phyloP scores from a whole-genome alignment of 805 yeast genomes.

The Yarrowia sp. region DNA sequence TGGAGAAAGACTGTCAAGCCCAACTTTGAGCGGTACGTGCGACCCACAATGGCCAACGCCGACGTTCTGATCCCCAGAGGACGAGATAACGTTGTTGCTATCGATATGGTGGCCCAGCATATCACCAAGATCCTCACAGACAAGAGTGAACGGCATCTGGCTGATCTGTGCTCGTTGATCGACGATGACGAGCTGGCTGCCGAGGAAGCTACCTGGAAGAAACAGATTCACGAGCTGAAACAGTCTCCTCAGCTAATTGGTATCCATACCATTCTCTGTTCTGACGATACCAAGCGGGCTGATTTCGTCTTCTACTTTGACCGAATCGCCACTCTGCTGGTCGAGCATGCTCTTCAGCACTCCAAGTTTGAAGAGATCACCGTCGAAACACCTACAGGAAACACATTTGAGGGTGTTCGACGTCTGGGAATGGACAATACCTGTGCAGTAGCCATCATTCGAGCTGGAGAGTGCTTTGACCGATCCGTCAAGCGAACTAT shows the following conservation, averaged over 20 bases:
- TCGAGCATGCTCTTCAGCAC: constrained; percentile 65
- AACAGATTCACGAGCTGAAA: constrained; percentile 48
- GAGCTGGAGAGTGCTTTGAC: constrained; percentile 94
- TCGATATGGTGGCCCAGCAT: constrained; percentile 78
- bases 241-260: constrained; percentile 71
- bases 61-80: constrained; percentile 93
- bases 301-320: constrained; percentile 89
- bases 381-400: constrained; percentile 56
- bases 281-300: constrained; percentile 62
- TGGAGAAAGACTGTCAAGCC: constrained; percentile 95
- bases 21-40: constrained; percentile 75
- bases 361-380: constrained; percentile 40
- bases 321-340: constrained; percentile 73
- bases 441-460: constrained; percentile 77
- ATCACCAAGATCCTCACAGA: constrained; percentile 70
- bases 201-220: constrained; percentile 38
- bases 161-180: constrained; percentile 67
- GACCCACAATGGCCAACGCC: constrained; percentile 78
- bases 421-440: constrained; percentile 56
- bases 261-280: constrained; percentile 72
- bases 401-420: constrained; percentile 45
- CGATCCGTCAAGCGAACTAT: constrained; percentile 75
- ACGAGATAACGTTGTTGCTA: constrained; percentile 79
- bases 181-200: constrained; percentile 44
- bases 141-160: constrained; percentile 73